Evolutionary conservation across 192 early-diverging fungal genomes (phyloP), one percentile per base, ranked within the genome.

Genomic region (Powellomyces hirtus): DNA sequence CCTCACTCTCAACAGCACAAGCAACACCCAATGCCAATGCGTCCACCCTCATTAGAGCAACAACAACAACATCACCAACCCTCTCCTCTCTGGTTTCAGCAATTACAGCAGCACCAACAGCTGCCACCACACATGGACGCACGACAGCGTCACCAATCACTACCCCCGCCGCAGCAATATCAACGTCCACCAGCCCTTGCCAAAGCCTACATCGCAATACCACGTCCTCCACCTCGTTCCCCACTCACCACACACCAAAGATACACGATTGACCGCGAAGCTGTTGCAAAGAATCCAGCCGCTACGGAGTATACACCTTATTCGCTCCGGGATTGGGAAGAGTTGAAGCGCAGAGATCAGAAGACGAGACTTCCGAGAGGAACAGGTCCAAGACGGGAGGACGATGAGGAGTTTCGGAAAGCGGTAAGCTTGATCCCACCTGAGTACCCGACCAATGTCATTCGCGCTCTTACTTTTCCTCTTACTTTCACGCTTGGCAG

Each of bases 261-360:
- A 2, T 60, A 60, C 20, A 24, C 51, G 16, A 11, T 26, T 11
- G 33, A 36, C 38, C 59, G 59, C 13, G 59, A 14, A 13, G 59
- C 3, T 4, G 36, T 37, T 14, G 59, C 20, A 34, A n/a, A 14
- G 33, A 33, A 22, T 10, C 10, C 6, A 33, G 29, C 13, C 8
- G 51, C 51, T 8, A 8, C 18, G 26, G 59, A 60, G 1, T 60
- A 60, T 22, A 40, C 8, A 20, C 59, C 59, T 16, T 60, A 60
- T 20, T 38, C 59, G 59, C 59, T 60, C n/a, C n/a, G 20, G 3
- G 59, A 60, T 22, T 60, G 59, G 59, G 59, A 60, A 37, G 29
- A 36, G 16, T 27, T 60, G 4, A 60, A 60, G 59, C 16, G 29
- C 2, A 33, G 59, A 37, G 59, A 60, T 40, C 16, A 29, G 18